Percentiles rank a stretch among this genome's conserved stretches.
Conservation (phyloP, 129 eudicot genomes). For the Scalesia atractyloides region DNA sequence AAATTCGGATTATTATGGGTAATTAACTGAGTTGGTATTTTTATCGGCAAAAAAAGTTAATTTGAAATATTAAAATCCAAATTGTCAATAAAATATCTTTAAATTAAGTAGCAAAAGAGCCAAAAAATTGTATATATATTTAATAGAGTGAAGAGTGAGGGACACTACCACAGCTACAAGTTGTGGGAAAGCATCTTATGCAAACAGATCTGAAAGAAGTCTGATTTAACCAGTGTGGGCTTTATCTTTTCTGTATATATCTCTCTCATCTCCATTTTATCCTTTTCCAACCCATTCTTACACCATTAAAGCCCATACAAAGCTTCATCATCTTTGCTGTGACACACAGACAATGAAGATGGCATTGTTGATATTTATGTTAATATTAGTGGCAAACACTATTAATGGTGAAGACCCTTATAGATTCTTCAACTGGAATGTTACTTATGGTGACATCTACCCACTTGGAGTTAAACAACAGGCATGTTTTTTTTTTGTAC, state of each 20-base stretch:
- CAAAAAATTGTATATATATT: neutral
- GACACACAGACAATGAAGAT: slow-evolving; percentile 17
- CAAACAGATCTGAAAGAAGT: slow-evolving; percentile 31
- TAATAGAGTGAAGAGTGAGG: neutral
- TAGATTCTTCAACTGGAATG: slow-evolving; percentile 59
- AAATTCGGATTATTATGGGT: too few relatives aligned
- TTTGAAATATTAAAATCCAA: too few relatives aligned
- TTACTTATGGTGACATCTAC: slow-evolving; percentile 72
- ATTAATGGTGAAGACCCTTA: slow-evolving; percentile 59
- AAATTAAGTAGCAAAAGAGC: neutral
- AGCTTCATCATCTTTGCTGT: too few relatives aligned
- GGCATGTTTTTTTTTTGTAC: slow-evolving; percentile 26
- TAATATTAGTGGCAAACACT: slow-evolving; percentile 8
- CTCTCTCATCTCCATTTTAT: slow-evolving; percentile 6
- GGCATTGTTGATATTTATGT: slow-evolving; percentile 24
- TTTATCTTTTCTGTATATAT: slow-evolving; percentile 21
- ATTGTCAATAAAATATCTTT: too few relatives aligned
- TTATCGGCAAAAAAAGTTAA: too few relatives aligned
- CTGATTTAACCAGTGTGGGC: neutral
- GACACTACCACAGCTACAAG: slow-evolving; percentile 9
- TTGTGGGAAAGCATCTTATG: slow-evolving; percentile 10
- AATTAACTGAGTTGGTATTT: too few relatives aligned
- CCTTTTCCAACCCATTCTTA: slow-evolving; percentile 20
- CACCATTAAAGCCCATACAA: neutral
- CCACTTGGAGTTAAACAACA: slow-evolving; percentile 73